Evolutionary conservation across 352 stramenopile genomes (phyloP), one percentile per base, ranked within the genome.

Genomic region (Phytophthora pini): DNA sequence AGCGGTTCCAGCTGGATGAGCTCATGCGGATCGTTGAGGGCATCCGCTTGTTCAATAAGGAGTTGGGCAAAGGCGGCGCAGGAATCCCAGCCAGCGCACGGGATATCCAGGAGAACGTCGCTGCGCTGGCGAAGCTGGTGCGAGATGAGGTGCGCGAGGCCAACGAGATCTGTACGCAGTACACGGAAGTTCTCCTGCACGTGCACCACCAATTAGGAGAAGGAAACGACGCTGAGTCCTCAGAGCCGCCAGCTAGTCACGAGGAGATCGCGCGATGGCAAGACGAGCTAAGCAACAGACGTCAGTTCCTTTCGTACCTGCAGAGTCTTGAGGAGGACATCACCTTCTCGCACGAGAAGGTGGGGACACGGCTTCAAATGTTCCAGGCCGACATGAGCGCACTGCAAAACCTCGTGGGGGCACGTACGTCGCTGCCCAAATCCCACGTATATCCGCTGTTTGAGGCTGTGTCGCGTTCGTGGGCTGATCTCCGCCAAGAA

Each of bases 391-490:
- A 94, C 27, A 66, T 94, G 57, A 80, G 52, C 12, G 84, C 84
- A 27, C 71, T 92, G 50, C 85, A 90, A 69, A 90, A 75, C 38
- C 73, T 98, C n/a, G 90, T 98, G 1, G 89, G 89, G 12, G 79
- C 85, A 3, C 79, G 88, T 20, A 92, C 84, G 9, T 97, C 90
- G 27, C 76, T 98, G 56, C 92, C 93, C 24, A 98, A 98, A 58
- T 95, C 94, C 8, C 88, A 98, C 38, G 94, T 98, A 5, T 98
- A 98, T 61, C 94, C 94, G 24, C 88, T 97, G 15, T 98, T 98
- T 65, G 91, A 98, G 65, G 79, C 85, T 11, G 79, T 97, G 2
- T 90, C 89, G 5, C 79, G 76, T 61, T 88, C 92, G 0, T 98
- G 92, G 92, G 76, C 85, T 11, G 87, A 95, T 64, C 64, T 96